Percentiles rank a stretch among this genome's conserved stretches.
Evolutionary conservation across 148 eudicot species (phyloP).

Genomic region (Polygonum maritimum): DNA sequence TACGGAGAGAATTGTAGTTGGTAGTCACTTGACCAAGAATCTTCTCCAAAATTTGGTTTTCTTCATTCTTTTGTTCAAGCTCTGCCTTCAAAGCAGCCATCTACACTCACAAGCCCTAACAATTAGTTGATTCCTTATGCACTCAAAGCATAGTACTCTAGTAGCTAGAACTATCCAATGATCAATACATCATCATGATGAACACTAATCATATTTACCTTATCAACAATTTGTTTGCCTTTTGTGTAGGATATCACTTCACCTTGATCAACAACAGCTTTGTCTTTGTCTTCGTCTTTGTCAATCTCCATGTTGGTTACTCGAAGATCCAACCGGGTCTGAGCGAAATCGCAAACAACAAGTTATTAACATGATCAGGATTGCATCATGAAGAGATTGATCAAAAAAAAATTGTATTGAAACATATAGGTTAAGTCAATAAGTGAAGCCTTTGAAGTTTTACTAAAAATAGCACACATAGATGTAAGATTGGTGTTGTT

Average conservation of each 20-base stretch:
- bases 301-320: not conserved
- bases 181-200: no score
- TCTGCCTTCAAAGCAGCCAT: slow-evolving; percentile 8
- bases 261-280: not conserved
- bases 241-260: not conserved
- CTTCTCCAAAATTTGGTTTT: slow-evolving; percentile 7
- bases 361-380: not conserved
- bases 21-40: slow-evolving; percentile 10
- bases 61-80: slow-evolving; percentile 4
- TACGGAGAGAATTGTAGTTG: slow-evolving; percentile 7
- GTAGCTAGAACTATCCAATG: no score
- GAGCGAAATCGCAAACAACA: not conserved
- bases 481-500: not conserved
- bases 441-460: not conserved
- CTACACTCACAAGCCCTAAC: not conserved
- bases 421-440: not conserved
- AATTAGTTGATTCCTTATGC: no score
- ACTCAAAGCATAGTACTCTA: no score
- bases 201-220: not conserved
- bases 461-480: not conserved
- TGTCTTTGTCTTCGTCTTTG: not conserved
- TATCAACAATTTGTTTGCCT: not conserved
- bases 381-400: not conserved
- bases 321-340: slow-evolving; percentile 2
- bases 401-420: not conserved